These are phyloP conservation scores for Cyclocybe cylindracea DNA, from an alignment of 768 basidiomycete species.

Conservation along the genomic window DNA sequence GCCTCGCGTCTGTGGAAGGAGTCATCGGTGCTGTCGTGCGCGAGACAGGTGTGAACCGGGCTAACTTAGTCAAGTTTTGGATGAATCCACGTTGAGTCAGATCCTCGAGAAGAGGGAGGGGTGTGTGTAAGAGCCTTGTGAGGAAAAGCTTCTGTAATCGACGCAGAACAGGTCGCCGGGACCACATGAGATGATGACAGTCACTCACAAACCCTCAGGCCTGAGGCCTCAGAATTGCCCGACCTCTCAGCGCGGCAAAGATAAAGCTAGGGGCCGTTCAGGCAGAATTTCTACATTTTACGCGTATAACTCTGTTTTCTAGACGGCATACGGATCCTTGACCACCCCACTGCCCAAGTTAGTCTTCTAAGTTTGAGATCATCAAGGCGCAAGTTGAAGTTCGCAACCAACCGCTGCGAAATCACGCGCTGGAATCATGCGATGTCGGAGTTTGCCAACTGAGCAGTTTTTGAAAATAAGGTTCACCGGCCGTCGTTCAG, in stretches of 20 bases:
- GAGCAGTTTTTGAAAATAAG: constrained; percentile 47
- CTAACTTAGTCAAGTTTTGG: constrained; percentile 47
- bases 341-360: neutral
- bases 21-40: no score
- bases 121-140: constrained; percentile 13
- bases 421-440: constrained; percentile 11
- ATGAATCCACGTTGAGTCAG: constrained; percentile 47
- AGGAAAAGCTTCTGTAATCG: neutral
- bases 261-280: no score
- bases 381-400: no score
- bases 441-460: constrained; percentile 28
- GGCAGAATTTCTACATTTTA: no score
- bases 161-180: constrained; percentile 6
- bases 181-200: constrained; percentile 17
- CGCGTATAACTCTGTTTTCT: neutral
- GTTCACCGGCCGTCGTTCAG: constrained; percentile 38
- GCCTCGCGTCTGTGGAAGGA: constrained; percentile 37
- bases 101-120: constrained; percentile 38
- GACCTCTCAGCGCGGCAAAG: no score
- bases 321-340: neutral
- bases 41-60: constrained; percentile 1
- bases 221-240: no score
- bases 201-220: no score
- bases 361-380: no score
- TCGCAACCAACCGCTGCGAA: neutral